Conservation (phyloP, 768 basidiomycete genomes). For the Clitopilus passeckerianus region DNA sequence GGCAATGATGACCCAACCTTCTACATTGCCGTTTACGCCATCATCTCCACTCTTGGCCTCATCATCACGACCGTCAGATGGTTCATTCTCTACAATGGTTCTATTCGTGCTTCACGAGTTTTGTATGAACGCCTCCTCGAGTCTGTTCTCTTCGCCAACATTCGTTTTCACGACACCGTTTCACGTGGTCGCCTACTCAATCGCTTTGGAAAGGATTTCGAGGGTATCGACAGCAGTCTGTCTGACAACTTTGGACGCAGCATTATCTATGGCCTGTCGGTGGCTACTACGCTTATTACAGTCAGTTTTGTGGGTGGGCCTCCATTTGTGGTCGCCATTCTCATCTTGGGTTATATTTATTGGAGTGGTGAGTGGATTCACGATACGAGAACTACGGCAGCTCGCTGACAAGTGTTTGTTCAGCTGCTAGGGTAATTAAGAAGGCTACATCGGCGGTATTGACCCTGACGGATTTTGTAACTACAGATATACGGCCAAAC, state of each 20-base stretch:
- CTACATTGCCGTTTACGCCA: constrained; percentile 71
- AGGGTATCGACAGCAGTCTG: constrained; percentile 78
- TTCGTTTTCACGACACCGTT: constrained; percentile 91
- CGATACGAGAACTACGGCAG: too few species aligned
- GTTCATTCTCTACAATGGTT: constrained; percentile 76
- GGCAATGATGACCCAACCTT: constrained; percentile 43
- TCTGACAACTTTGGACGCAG: constrained; percentile 86
- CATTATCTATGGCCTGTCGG: constrained; percentile 64
- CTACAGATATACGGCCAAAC: constrained; percentile 61
- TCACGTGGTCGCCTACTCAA: constrained; percentile 81
- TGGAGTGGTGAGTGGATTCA: constrained; percentile 51
- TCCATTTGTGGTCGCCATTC: constrained; percentile 62
- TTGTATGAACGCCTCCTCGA: constrained; percentile 77
- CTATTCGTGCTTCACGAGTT: constrained; percentile 75
- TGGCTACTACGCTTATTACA: constrained; percentile 64
- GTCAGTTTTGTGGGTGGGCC: constrained; percentile 76
- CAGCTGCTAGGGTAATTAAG: constrained; percentile 31
- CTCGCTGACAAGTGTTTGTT: not conserved
- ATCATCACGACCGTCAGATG: constrained; percentile 55
- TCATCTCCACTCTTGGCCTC: constrained; percentile 34
- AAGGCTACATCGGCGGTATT: too few species aligned
- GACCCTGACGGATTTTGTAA: constrained; percentile 1
- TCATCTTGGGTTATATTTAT: constrained; percentile 57
- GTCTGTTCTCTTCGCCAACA: constrained; percentile 78
- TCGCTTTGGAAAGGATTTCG: constrained; percentile 88